Evolutionary conservation across 2,329 filamentous ascomycete genomes (phyloP), one percentile per base, ranked within the genome.

Genomic region (Ophiostoma pallidulum): DNA sequence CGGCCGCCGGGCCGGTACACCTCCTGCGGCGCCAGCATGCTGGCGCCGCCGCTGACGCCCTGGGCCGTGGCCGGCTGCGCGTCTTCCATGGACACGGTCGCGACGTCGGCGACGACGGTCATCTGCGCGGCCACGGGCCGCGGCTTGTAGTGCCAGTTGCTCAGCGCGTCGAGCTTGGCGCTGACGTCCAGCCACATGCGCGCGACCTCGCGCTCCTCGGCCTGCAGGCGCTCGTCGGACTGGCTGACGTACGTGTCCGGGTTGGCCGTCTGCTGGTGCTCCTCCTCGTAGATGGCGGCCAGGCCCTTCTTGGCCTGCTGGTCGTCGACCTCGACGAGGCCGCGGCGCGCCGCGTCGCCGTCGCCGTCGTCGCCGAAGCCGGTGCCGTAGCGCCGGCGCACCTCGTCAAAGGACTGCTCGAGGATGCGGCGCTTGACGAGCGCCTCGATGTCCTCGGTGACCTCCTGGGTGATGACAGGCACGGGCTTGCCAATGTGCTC

Each of bases 401-500:
- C 81, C 64, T 97, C 91, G 63, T 98, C 90, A 57, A 98, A 97
- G 57, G 96, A 86, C 54, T 84, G 82, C 1, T 86, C 82, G 13
- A 97, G 69, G 56, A 98, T 96, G 42, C 92, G 84, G 33, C 88
- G 80, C 67, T 97, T 97, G 69, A 98, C 90, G 50, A 98, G 77
- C 29, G 86, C 84, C 66, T 98, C 92, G 49, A 98, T 94, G 57
- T 82, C 82, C 64, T 96, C 90, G 46, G 82, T 94, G 35, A 94
- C 75, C 64, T 96, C 90, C 36, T 86, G 83, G 0, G 92, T 97
- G 62, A 96, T 89, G 51, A 97, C 86, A 2, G 91, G 88, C 1
- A 97, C 84, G 0, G 92, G 91, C 64, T 97, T 98, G 60, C 92
- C 92, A 19, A 87, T 80, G 58, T 94, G 82, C 67, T 98, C 92